phyloP scores from a whole-genome alignment of 768 basidiomycete genomes.

The Steccherinum ochraceum region DNA sequence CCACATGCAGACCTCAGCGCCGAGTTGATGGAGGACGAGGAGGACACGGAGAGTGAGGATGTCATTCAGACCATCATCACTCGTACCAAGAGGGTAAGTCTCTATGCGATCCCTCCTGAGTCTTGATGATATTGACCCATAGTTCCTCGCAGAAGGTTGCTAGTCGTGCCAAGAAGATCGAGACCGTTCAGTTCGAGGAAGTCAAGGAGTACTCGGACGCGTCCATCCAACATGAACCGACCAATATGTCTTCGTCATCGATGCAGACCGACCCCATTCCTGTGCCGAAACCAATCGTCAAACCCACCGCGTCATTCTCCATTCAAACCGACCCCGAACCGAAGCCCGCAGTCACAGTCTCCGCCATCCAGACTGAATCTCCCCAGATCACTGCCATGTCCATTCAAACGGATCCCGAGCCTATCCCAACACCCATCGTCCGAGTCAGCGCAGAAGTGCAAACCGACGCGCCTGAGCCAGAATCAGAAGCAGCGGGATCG shows the following conservation, averaged over 20 bases:
- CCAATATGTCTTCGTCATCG: constrained; percentile 18
- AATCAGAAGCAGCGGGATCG: constrained; percentile 31
- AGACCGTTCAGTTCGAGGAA: constrained; percentile 46
- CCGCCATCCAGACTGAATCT: constrained; percentile 54
- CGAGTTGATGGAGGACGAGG: constrained; percentile 39
- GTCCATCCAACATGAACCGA: constrained; percentile 65
- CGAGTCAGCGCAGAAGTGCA: constrained; percentile 51
- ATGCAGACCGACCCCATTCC: no score
- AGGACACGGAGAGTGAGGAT: constrained; percentile 61
- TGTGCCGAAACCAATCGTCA: no score
- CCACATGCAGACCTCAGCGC: constrained; percentile 27
- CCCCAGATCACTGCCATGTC: constrained; percentile 18
- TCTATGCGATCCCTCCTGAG: constrained; percentile 1
- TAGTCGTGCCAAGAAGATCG: constrained; percentile 47
- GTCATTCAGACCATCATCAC: constrained; percentile 88
- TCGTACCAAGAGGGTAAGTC: constrained; percentile 61
- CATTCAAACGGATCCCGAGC: constrained; percentile 34
- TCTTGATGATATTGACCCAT: not conserved
- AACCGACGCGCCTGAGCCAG: constrained; percentile 41
- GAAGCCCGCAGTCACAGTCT: constrained; percentile 37
- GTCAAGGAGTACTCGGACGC: constrained; percentile 72
- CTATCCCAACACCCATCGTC: constrained; percentile 19
- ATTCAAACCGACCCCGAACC: constrained; percentile 62
- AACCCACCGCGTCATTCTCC: constrained; percentile 37
- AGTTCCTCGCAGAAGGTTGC: constrained; percentile 53